Conservation (phyloP, 2,329 filamentous ascomycete genomes). For the Aspergillus arachidicola region DNA sequence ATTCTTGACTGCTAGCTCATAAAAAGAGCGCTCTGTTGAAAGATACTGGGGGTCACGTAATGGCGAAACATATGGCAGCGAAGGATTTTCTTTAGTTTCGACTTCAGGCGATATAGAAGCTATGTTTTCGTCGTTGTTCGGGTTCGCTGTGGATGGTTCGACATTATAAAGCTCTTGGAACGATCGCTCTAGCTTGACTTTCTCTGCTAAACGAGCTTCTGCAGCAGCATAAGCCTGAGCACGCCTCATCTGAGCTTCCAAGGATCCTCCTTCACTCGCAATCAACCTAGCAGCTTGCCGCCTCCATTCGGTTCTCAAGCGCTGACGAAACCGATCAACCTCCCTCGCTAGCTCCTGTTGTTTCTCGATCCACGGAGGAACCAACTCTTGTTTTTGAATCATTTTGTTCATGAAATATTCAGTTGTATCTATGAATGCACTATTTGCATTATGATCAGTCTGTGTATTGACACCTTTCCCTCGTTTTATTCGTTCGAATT, state of each 20-base stretch:
- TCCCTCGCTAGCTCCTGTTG: slow-evolving; percentile 83
- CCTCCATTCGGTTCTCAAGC: slow-evolving; percentile 82
- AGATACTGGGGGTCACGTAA: slow-evolving; percentile 83
- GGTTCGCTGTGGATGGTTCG: slow-evolving; percentile 19
- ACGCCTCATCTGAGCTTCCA: slow-evolving; percentile 71
- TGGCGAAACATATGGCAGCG: slow-evolving; percentile 54
- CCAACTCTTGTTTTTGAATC: slow-evolving; percentile 92
- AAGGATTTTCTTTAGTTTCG: slow-evolving; percentile 15
- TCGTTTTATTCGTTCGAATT: slow-evolving; percentile 82
- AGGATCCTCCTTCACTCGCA: slow-evolving; percentile 71
- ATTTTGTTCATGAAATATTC: slow-evolving; percentile 99
- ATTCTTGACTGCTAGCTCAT: slow-evolving; percentile 72
- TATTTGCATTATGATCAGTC: slow-evolving; percentile 78
- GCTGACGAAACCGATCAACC: slow-evolving; percentile 68
- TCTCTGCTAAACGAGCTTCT: slow-evolving; percentile 55
- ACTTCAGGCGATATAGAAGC: slow-evolving; percentile 4
- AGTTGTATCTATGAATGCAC: slow-evolving; percentile 91
- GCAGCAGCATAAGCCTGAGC: slow-evolving; percentile 76
- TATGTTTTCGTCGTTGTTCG: slow-evolving; percentile 30
- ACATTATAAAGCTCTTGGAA: slow-evolving; percentile 20
- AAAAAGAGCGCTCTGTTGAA: slow-evolving; percentile 70
- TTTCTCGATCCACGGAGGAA: slow-evolving; percentile 98
- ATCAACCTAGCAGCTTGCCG: slow-evolving; percentile 80
- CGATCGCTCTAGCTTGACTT: slow-evolving; percentile 27
- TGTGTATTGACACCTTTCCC: slow-evolving; percentile 71